Base-by-base conservation (phyloP, 2,329 filamentous ascomycete species). In the Colletotrichum costaricense region DNA sequence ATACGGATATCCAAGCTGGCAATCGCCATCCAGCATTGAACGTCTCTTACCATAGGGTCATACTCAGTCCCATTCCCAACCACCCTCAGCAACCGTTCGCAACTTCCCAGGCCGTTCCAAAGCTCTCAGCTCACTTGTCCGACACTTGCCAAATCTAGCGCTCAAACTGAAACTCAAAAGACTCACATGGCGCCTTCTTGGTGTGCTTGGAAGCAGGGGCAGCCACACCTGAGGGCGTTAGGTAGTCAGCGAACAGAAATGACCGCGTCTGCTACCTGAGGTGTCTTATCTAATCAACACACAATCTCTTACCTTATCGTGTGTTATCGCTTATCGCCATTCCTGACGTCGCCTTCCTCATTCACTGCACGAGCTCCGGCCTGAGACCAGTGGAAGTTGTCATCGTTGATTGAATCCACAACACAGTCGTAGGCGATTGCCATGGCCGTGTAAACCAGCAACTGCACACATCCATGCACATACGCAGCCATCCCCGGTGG, bases 71-170 rank as follows among this genome's bases (percentile, higher is more conserved):
- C 54, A 9, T 19, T 16, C 56, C 46, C 49, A 71, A 35, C 62
- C 62, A 52, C 63, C 63, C 24, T 28, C 33, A 11, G 26, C n/a
- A 5, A 28, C 33, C 30, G 33, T 65, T 65, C 22, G 24, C 49
- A 57, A 46, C 33, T 65, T 65, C 16, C 16, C 16, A 57, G 22
- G 54, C 52, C 52, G 22, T 49, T 59, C 69, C 59, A 73, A 69
- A 69, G 70, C 70, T 73, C 54, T 64, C 42, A 42, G 42, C 55
- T 73, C 52, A 59, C 38, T 69, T 69, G 30, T 33, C 54, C 28
- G 19, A 42, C 33, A 58, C 57, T 52, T 55, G 19, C 46, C 33
- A 28, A 30, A 28, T 52, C 65, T 22, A 12, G 24, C 30, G 42
- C 55, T 54, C 52, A 26, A 33, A 22, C 8, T 26, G 54, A 56